Evolutionary conservation across 306 rosid genomes (phyloP).

Genomic region (Rosa chinensis): DNA sequence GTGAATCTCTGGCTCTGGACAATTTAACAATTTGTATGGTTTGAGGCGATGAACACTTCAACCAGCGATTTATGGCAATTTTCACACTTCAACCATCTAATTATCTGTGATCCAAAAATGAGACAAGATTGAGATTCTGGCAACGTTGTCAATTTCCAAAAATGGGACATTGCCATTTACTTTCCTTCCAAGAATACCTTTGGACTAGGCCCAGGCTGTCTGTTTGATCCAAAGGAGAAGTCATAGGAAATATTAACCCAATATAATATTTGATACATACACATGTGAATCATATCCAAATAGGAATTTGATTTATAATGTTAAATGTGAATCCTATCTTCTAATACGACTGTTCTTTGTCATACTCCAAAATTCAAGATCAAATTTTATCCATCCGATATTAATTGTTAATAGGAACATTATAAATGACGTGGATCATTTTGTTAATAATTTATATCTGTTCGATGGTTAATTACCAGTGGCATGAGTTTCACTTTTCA

Average conservation of each 20-base stretch:
- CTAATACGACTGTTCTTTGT: conserved; percentile 21
- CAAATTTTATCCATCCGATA: too few relatives aligned
- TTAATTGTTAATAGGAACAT: too few relatives aligned
- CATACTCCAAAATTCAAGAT: too few relatives aligned
- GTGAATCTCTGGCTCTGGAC: conserved; percentile 17
- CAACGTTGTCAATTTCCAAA: background rate
- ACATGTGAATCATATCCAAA: background rate
- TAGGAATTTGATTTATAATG: background rate
- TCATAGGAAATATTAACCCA: background rate
- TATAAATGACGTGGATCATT: too few relatives aligned
- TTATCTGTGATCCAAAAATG: background rate
- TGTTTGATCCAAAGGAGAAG: background rate
- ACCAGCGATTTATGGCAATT: conserved; percentile 26
- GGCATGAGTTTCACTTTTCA: too few relatives aligned
- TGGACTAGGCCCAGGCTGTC: background rate
- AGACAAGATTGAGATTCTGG: background rate
- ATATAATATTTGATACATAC: background rate
- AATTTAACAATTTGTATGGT: conserved; percentile 15
- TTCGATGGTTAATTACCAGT: too few relatives aligned
- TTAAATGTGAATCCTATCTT: too few relatives aligned
- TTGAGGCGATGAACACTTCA: background rate
- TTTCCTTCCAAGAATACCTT: background rate
- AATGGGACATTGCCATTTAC: background rate
- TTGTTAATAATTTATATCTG: too few relatives aligned
- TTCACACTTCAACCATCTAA: background rate